A percentile compares a stretch with the other conserved stretches of the same genome.
phyloP scores from a whole-genome alignment of 2,329 filamentous ascomycete species.

The Rachicladosporium sp. region DNA sequence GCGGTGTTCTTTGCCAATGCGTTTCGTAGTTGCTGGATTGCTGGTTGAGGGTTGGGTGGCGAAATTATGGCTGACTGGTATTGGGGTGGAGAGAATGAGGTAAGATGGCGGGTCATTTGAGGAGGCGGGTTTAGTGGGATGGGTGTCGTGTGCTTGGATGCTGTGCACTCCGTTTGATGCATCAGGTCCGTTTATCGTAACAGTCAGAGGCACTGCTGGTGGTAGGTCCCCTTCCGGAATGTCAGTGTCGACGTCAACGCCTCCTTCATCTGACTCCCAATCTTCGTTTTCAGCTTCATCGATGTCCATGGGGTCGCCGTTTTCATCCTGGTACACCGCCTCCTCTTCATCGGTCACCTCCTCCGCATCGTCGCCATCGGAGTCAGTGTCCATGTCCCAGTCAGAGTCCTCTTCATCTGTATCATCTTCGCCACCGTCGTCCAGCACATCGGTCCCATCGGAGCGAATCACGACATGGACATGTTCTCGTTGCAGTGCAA shows the following conservation, averaged over 20 bases:
- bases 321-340: conserved; percentile 31
- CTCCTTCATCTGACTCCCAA: conserved; percentile 25
- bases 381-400: conserved; percentile 5
- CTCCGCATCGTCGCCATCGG: conserved; percentile 19
- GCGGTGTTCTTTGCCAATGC: conserved; percentile 45
- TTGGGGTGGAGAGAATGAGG: conserved; percentile 28
- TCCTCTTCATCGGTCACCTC: conserved; percentile 15
- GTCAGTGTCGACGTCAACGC: conserved; percentile 10
- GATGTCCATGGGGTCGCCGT: conserved; percentile 29
- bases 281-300: conserved; percentile 33
- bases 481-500: conserved; percentile 36
- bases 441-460: conserved; percentile 15
- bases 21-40: conserved; percentile 31
- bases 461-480: conserved; percentile 36
- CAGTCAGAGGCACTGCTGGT: too few species aligned
- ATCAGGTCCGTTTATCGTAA: too few species aligned
- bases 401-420: conserved; percentile 4
- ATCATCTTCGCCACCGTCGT: conserved; percentile 19
- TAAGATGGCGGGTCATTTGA: conserved; percentile 16
- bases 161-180: neutral
- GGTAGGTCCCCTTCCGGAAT: conserved; percentile 10
- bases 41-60: conserved; percentile 11
- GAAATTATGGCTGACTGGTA: conserved; percentile 34
- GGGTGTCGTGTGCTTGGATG: neutral
- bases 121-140: too few species aligned